phyloP scores from a whole-genome alignment of 176 grass and related monocot genomes.

The Carex cristatella region DNA sequence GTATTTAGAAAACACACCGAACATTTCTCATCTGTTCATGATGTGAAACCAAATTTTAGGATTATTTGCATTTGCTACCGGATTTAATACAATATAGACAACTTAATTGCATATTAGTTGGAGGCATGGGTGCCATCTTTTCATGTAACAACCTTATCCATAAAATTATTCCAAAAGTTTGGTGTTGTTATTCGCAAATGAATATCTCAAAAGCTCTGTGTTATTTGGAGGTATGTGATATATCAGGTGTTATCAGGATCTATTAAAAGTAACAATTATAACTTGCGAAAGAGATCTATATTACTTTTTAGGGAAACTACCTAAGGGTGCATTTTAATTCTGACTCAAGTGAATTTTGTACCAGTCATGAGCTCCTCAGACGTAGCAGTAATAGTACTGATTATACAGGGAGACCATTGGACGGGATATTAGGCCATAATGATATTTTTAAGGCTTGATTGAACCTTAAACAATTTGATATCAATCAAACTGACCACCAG shows the following conservation, averaged over 20 bases:
- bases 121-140: not conserved
- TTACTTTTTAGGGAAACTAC: not conserved
- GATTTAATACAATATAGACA: not conserved
- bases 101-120: not conserved
- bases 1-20: not conserved
- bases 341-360: not conserved
- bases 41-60: not conserved
- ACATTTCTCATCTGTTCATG: not conserved
- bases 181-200: not conserved
- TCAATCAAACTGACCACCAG: not conserved
- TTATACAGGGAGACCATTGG: not conserved
- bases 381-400: not conserved
- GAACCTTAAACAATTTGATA: not conserved
- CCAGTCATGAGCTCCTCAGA: not conserved
- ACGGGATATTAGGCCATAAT: not conserved
- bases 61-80: not conserved
- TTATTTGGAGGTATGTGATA: not conserved
- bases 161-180: not conserved
- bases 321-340: not conserved
- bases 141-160: not conserved
- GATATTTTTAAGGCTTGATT: not conserved
- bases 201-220: not conserved
- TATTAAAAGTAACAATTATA: not conserved
- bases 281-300: not conserved
- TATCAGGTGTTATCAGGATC: not conserved